Evolutionary conservation across 129 eudicot species (phyloP), one percentile per base, ranked within the genome.

Genomic region (Sambucus nigra): DNA sequence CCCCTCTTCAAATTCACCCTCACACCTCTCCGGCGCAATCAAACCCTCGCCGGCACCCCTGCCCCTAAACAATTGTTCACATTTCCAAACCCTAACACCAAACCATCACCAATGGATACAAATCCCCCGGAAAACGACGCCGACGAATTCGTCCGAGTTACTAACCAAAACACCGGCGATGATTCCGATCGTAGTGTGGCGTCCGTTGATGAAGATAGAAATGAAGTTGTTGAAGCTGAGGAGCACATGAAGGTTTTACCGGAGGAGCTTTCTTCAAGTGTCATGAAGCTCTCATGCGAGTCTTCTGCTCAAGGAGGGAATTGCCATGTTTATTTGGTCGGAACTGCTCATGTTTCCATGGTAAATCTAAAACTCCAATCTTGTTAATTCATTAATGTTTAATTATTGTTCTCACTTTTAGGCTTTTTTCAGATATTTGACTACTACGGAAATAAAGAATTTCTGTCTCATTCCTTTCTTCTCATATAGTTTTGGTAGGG

Each of bases 301-400:
- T 77, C 86, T 11, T 42, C 79, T 1, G 92, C 75, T 0, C 81
- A 81, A 11, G 95, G 93, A 28, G 88, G 88, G 28, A 68, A 47
- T 49, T 89, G 97, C 35, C 86, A 78, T 27, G 93, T 89, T 53
- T 89, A 78, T 76, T 61, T 89, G 66, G 80, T 89, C 45, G 95
- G 98, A 33, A 88, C 97, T 9, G 97, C 97, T 10, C 97, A 88
- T 64, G 95, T 88, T 40, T 88, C 97, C 53, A 33, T 50, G 97
- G 97, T 88, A 75, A 60, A 35, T 63, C 21, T 5, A n/a, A n/a
- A n/a, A n/a, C n/a, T 25, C 24, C 11, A 31, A 18, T 22, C 39
- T 31, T 31, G 0, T 31, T 31, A 11, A 31, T 0, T 31, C 10
- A 5, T 31, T 31, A 31, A 6, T 1, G n/a, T n/a, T n/a, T n/a